Evolutionary conservation across 2,329 filamentous ascomycete species (phyloP), one percentile per base, ranked within the genome.

Genomic region (Sclerotinia trifoliorum): DNA sequence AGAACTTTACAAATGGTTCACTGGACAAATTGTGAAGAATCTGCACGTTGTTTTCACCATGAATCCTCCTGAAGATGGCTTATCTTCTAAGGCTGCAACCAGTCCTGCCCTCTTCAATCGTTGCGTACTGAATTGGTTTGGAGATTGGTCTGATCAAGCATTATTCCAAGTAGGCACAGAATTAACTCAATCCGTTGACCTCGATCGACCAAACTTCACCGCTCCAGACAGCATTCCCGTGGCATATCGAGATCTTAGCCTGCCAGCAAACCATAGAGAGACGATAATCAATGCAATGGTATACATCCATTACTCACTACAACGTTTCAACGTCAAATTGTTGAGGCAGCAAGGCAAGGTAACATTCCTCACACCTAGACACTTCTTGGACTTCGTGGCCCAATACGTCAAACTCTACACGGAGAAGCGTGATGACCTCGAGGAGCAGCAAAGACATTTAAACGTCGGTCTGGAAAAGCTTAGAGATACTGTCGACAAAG

Each of bases 1-100:
- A 81, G 95, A 99, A 80, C 84, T 99, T n/a, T 99, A 99, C 85
- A 98, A 98, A 82, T 99, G 95, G 95, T 99, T 99, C 82, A 99
- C 96, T 0, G 92, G 96, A 75, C 95, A 99, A 79, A 98, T 99
- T 75, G 92, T 99, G 78, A 97, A 97, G 83, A 99, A 99, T 77
- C 82, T 99, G 52, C 95, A 99, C 76, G 95, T 99, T 60, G 95
- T 99, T 29, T 99, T 99, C 79, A 99, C 95, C 3, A 99, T 99
- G 95, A 99, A 99, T 79, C 95, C 95, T 19, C 96, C 95, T 0
- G 93, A 97, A 77, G 95, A 95, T 74, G 94, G 95, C 0, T 82
- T 99, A 11, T 95, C 92, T 1, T 97, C 93, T 44, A 98, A 97
- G 82, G 95, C 95, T 68, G 96, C 95, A 39, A 99, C 96, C 3